phyloP scores from a whole-genome alignment of 2,329 filamentous ascomycete species.

The Celoporthe dispersa region DNA sequence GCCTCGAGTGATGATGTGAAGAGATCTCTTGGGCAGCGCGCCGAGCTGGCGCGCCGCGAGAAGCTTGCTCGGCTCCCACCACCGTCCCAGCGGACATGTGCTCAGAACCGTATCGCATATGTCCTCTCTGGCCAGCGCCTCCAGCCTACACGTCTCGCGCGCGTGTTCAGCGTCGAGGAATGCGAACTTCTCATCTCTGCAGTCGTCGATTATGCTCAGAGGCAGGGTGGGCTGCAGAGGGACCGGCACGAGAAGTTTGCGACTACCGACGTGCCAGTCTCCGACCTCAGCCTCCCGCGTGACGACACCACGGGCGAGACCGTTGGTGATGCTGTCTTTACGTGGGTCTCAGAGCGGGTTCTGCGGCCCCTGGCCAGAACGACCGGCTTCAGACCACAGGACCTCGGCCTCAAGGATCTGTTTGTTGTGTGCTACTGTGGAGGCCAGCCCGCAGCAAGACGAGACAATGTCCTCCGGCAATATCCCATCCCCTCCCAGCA shows the following conservation, averaged over 20 bases:
- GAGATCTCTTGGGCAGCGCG: slow-evolving; percentile 13
- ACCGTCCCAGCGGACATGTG: slow-evolving; percentile 16
- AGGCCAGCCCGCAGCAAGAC: neutral
- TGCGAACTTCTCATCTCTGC: slow-evolving; percentile 22
- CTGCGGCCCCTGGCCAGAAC: slow-evolving; percentile 15
- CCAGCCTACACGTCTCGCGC: slow-evolving; percentile 17
- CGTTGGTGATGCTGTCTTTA: slow-evolving; percentile 11
- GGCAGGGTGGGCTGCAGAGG: slow-evolving; percentile 24
- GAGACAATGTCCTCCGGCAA: neutral
- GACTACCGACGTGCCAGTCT: slow-evolving; percentile 28
- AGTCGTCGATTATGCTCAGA: slow-evolving; percentile 19
- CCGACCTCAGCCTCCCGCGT: slow-evolving; percentile 9
- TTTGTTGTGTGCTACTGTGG: slow-evolving; percentile 27
- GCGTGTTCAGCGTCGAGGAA: slow-evolving; percentile 18
- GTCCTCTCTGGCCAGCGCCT: slow-evolving; percentile 26
- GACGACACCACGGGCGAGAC: neutral
- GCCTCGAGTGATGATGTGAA: neutral
- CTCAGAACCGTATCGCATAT: slow-evolving; percentile 27
- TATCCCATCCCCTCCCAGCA: slow-evolving; percentile 27
- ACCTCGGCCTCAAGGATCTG: slow-evolving; percentile 26
- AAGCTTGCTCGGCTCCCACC: slow-evolving; percentile 26
- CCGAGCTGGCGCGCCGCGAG: slow-evolving; percentile 22
- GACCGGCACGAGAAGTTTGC: slow-evolving; percentile 26
- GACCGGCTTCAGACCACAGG: slow-evolving; percentile 19
- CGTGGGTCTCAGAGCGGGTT: slow-evolving; percentile 17